phyloP scores from a whole-genome alignment of 257 asterid genomes.

The Solanum chiquidenum region DNA sequence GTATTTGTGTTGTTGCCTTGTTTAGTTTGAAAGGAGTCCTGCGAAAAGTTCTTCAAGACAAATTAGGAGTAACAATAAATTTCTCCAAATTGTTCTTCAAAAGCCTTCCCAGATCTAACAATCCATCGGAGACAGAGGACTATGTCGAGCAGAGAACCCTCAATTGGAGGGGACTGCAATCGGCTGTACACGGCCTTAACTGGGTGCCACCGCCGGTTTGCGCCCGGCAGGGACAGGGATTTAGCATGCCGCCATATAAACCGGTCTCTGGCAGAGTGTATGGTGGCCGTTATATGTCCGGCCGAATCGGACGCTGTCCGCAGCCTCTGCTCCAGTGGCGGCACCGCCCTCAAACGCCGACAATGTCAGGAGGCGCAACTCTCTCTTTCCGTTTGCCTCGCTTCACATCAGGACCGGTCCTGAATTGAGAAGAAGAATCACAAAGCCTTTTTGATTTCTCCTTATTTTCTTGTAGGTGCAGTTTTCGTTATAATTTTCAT shows the following conservation, averaged over 20 bases:
- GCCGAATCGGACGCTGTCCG: conserved; percentile 67
- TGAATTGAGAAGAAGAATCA: background rate
- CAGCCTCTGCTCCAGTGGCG: conserved; percentile 77
- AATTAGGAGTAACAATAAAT: background rate
- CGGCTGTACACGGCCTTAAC: conserved; percentile 46
- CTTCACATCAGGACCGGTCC: conserved; percentile 29
- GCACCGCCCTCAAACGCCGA: conserved; percentile 76
- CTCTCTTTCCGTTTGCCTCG: conserved; percentile 61
- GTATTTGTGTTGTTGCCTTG: background rate
- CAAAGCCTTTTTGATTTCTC: background rate
- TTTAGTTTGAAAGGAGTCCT: background rate
- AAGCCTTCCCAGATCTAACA: background rate
- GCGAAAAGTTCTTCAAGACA: background rate
- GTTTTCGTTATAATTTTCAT: background rate
- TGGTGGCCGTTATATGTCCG: conserved; percentile 62
- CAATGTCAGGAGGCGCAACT: conserved; percentile 71
- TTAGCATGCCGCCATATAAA: conserved; percentile 82
- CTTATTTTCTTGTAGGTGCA: background rate
- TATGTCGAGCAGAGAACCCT: background rate
- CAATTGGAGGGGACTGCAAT: conserved; percentile 26
- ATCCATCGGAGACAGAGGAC: background rate
- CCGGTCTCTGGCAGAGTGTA: conserved; percentile 66
- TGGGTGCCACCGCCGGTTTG: conserved; percentile 69
- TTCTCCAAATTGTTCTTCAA: background rate
- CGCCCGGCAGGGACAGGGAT: conserved; percentile 48